Percentiles rank a stretch among this genome's conserved stretches.
These are phyloP conservation scores for Acanthamoeba sp. DNA, from an alignment of 208 protist species.

Conservation along the genomic window DNA sequence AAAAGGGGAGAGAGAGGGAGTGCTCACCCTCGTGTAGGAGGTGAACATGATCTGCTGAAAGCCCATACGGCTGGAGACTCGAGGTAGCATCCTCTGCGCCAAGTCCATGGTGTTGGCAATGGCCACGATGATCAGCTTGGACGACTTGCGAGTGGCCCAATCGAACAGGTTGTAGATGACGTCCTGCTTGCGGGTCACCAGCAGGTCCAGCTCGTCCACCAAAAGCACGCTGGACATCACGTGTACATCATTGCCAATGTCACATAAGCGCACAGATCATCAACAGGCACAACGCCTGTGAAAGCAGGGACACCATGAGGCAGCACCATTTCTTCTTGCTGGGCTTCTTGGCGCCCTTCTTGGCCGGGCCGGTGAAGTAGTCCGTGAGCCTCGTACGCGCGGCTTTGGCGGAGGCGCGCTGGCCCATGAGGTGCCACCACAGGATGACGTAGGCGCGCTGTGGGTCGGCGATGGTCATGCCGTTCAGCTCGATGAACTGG, in stretches of 20 bases:
- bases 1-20: background rate
- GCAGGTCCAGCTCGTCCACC: conserved; percentile 87
- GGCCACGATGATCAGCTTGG: conserved; percentile 84
- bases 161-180: conserved; percentile 90
- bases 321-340: conserved; percentile 23
- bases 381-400: background rate
- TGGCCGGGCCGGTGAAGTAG: background rate
- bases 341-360: background rate
- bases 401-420: background rate
- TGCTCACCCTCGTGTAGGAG: conserved; percentile 77
- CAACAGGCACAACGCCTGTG: no score
- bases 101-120: conserved; percentile 91
- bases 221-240: conserved; percentile 77
- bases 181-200: conserved; percentile 86
- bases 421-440: conserved; percentile 29
- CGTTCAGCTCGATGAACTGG: conserved; percentile 87
- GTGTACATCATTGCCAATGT: no score
- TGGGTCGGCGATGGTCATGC: conserved; percentile 83
- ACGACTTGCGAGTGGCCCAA: conserved; percentile 81
- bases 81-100: conserved; percentile 77
- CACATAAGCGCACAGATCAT: no score
- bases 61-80: conserved; percentile 56
- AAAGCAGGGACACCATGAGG: no score
- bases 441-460: conserved; percentile 79
- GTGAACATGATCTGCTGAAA: conserved; percentile 79